A percentile compares a stretch with the other conserved stretches of the same genome.
Conservation (phyloP, 495 filamentous ascomycete species). For the Annulohypoxylon maeteangense region DNA sequence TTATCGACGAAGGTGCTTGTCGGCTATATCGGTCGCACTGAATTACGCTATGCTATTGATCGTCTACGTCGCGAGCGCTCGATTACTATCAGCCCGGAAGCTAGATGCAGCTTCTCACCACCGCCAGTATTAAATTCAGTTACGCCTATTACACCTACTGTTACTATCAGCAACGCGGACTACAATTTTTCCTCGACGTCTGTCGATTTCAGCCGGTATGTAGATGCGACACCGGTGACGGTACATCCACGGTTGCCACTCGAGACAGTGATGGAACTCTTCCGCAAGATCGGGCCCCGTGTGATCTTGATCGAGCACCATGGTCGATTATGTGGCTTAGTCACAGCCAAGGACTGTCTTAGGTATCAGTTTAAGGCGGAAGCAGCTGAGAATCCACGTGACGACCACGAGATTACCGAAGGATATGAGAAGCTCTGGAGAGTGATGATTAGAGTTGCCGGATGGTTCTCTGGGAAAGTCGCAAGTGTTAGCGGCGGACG, state of each 20-base stretch:
- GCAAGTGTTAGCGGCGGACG: constrained; percentile 59
- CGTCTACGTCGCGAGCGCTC: constrained; percentile 79
- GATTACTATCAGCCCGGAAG: constrained; percentile 68
- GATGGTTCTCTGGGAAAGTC: constrained; percentile 65
- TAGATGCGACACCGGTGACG: constrained; percentile 89
- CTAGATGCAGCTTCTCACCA: constrained; percentile 81
- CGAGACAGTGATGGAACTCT: constrained; percentile 98
- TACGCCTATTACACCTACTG: constrained; percentile 69
- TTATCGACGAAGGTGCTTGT: constrained; percentile 74
- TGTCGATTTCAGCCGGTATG: constrained; percentile 87
- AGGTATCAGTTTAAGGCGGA: constrained; percentile 98
- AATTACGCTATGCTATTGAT: constrained; percentile 92
- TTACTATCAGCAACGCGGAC: constrained; percentile 63
- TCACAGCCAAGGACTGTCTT: constrained; percentile 96
- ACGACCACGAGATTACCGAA: constrained; percentile 58
- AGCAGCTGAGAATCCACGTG: constrained; percentile 79
- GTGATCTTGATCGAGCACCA: constrained; percentile 93
- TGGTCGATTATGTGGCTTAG: constrained; percentile 81
- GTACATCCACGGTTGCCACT: constrained; percentile 92
- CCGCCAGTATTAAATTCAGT: constrained; percentile 61
- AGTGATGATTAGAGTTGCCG: constrained; percentile 66
- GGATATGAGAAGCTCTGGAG: constrained; percentile 77
- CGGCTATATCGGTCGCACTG: constrained; percentile 95
- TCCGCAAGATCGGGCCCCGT: constrained; percentile 96
- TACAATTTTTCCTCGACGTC: constrained; percentile 59